Evolutionary conservation across 176 grass and related monocot species (phyloP).

Genomic region (Poa annua): DNA sequence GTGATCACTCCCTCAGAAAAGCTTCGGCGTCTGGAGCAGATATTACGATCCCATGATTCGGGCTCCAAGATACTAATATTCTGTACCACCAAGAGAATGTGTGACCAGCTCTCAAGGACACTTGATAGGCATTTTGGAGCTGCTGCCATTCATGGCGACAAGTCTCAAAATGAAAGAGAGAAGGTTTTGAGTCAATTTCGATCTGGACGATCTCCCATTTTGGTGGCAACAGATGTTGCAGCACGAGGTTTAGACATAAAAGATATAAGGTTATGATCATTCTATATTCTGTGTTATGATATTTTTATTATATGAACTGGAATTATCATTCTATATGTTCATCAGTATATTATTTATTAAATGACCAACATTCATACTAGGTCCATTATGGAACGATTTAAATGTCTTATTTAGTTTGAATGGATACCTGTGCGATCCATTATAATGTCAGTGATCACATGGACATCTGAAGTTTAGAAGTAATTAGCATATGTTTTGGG

Average conservation of each 20-base stretch:
- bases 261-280: slow-evolving; percentile 81
- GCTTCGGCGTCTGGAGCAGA: slow-evolving; percentile 80
- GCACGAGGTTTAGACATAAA: slow-evolving; percentile 96
- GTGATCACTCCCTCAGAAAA: slow-evolving; percentile 81
- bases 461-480: background rate
- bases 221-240: slow-evolving; percentile 96
- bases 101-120: slow-evolving; percentile 77
- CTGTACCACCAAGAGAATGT: slow-evolving; percentile 98
- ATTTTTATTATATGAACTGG: background rate
- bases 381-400: background rate
- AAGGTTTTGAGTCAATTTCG: slow-evolving; percentile 87
- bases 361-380: slow-evolving; percentile 9
- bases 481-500: slow-evolving; percentile 1
- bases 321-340: background rate
- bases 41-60: slow-evolving; percentile 85
- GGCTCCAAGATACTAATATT: slow-evolving; percentile 92
- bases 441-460: background rate
- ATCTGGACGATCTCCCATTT: slow-evolving; percentile 78
- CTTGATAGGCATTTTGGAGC: slow-evolving; percentile 81
- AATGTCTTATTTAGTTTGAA: background rate
- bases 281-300: background rate
- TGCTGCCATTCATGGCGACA: slow-evolving; percentile 93
- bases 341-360: background rate
- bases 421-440: background rate
- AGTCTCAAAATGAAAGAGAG: slow-evolving; percentile 95